phyloP scores from a whole-genome alignment of 2,329 filamentous ascomycete genomes.

The Arthroderma sp. region DNA sequence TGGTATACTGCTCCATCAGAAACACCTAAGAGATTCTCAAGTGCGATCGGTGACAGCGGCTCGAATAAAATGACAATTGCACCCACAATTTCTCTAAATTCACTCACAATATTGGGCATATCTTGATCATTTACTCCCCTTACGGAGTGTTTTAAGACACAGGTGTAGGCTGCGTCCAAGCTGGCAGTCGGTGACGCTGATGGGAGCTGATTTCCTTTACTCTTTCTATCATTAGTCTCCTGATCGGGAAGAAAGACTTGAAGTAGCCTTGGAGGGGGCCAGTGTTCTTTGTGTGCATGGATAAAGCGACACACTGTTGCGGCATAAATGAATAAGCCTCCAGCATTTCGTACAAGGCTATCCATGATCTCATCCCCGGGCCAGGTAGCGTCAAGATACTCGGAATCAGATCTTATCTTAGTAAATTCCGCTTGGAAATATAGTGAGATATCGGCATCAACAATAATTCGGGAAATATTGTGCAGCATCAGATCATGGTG shows the following conservation, averaged over 20 bases:
- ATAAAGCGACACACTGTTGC: constrained; percentile 16
- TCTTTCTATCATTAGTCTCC: background rate
- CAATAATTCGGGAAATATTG: constrained; percentile 12
- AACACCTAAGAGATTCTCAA: constrained; percentile 10
- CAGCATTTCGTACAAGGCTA: background rate
- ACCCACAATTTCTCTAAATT: constrained; percentile 15
- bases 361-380: background rate
- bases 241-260: background rate
- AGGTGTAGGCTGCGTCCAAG: constrained; percentile 18
- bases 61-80: constrained; percentile 13
- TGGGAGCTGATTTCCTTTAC: background rate
- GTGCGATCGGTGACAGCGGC: constrained; percentile 12
- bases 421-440: background rate
- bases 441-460: constrained; percentile 4
- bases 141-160: constrained; percentile 14
- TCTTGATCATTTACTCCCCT: constrained; percentile 9
- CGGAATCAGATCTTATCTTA: background rate
- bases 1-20: constrained; percentile 3
- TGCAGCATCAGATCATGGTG: constrained; percentile 15
- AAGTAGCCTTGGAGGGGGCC: background rate
- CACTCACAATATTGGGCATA: constrained; percentile 6
- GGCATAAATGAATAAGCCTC: constrained; percentile 2
- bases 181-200: constrained; percentile 6
- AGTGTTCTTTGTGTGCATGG: background rate
- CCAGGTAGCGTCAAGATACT: background rate